phyloP scores from a whole-genome alignment of 306 rosid species.

The Oemleria cerasiformis region DNA sequence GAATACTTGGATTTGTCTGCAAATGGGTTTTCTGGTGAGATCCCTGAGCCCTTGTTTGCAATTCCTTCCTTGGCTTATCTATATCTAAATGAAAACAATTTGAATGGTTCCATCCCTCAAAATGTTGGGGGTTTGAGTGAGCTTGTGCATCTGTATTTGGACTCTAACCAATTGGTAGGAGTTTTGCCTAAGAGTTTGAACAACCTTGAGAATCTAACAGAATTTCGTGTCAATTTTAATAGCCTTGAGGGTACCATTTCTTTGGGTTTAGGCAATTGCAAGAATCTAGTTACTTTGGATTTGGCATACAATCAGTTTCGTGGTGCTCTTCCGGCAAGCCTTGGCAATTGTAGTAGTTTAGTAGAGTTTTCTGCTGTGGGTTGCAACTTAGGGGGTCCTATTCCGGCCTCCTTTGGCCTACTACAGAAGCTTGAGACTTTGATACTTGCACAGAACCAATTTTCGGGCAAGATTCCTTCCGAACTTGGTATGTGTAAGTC shows the following conservation, averaged over 20 bases:
- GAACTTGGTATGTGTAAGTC: conserved; percentile 67
- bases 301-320: conserved; percentile 49
- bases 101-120: conserved; percentile 59
- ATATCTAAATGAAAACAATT: conserved; percentile 37
- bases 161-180: conserved; percentile 44
- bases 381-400: conserved; percentile 53
- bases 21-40: conserved; percentile 40
- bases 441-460: conserved; percentile 46
- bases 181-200: conserved; percentile 49
- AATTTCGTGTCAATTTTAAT: conserved; percentile 32
- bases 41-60: conserved; percentile 50
- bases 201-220: conserved; percentile 38
- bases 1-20: conserved; percentile 37
- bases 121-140: conserved; percentile 47
- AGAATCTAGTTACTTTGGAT: conserved; percentile 45
- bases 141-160: conserved; percentile 34
- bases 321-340: conserved; percentile 55
- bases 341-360: conserved; percentile 66
- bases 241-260: conserved; percentile 59
- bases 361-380: conserved; percentile 21
- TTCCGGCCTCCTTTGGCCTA: conserved; percentile 63
- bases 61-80: conserved; percentile 31
- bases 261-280: conserved; percentile 40
- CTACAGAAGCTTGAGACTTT: conserved; percentile 38
- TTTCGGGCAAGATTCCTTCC: conserved; percentile 67